Conservation (phyloP, 169 alveolate species). For the Eimeria tenella region DNA sequence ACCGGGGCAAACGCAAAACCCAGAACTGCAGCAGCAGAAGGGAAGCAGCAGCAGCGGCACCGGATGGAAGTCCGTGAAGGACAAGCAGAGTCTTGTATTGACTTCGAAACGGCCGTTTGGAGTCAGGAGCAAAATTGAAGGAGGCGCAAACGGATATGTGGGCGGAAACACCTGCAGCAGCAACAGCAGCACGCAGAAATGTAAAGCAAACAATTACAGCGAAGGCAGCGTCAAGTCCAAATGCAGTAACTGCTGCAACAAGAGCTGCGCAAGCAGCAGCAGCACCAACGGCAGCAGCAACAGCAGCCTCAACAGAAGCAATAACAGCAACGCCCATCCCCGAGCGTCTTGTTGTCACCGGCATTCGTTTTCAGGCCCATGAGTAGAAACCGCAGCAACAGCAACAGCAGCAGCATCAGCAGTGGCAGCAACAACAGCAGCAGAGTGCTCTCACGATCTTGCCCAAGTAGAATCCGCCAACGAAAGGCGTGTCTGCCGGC, state of each 20-base stretch:
- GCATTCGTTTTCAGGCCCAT: too few relatives aligned
- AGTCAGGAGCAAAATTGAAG: constrained; percentile 89
- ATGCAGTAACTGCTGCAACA: neutral
- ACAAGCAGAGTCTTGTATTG: constrained; percentile 83
- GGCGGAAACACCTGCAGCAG: constrained; percentile 87
- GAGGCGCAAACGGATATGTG: constrained; percentile 95
- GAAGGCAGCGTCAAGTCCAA: neutral
- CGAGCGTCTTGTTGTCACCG: too few relatives aligned
- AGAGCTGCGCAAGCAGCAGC: neutral
- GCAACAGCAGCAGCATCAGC: too few relatives aligned
- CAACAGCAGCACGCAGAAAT: neutral
- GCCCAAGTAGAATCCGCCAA: constrained; percentile 82
- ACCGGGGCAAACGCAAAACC: neutral
- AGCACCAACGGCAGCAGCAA: too few relatives aligned
- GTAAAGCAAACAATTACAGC: neutral
- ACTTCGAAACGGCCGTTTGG: constrained; percentile 94
- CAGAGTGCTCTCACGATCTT: constrained; percentile 78
- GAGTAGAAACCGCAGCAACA: too few relatives aligned
- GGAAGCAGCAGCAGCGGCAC: constrained; percentile 46
- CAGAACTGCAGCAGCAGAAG: neutral
- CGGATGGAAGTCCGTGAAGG: constrained; percentile 85
- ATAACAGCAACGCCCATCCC: too few relatives aligned
- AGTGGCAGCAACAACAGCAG: neutral
- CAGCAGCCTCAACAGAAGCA: too few relatives aligned
- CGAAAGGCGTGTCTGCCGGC: constrained; percentile 69